Base-by-base conservation (phyloP, 179 eudicot species). In the Beta macrorhiza region DNA sequence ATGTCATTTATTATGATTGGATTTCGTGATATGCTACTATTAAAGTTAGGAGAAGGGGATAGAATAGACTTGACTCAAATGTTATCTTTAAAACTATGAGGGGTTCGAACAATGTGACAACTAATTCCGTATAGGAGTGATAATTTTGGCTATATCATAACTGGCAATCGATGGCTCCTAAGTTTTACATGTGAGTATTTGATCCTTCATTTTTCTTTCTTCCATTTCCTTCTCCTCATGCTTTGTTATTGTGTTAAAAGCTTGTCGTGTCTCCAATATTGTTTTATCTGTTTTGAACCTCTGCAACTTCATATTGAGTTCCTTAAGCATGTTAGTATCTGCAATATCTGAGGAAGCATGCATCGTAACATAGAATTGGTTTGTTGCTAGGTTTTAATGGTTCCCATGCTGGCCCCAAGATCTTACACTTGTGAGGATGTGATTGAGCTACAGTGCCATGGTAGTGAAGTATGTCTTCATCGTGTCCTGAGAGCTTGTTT, bases 341-440 rank as follows among this genome's bases (percentile, higher is more conserved):
- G 47, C n/a, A 59, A 17, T 42, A 68, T 1, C 20, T 20, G 52
- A 56, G 74, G 10, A 78, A 73, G 52, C 69, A 77, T 77, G 68
- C 47, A 32, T 65, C 69, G 49, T 69, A 56, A 81, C 67, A 12
- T 22, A 25, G 78, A 49, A 51, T 16, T 44, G 73, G 16, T 64
- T 81, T 76, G 72, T 81, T 78, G 25, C 25, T 83, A 97, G 99
- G 97, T 94, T 71, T 64, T 97, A 84, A 88, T 84, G 72, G 87
- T 97, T 76, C 99, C 99, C 45, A 97, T 97, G 99, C 83, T 97
- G 83, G 95, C 95, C 20, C 99, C 99, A 77, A 92, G 95, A 85
- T 97, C 99, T 69, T 97, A 97, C 88, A 97, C 99, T 53, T 86
- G 97, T 53, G 99, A 97, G 84, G 99, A 97, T 84, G 98, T 97